These are phyloP conservation scores for Entomortierella lignicola DNA, from an alignment of 192 early-diverging fungal species.

Conservation along the genomic window DNA sequence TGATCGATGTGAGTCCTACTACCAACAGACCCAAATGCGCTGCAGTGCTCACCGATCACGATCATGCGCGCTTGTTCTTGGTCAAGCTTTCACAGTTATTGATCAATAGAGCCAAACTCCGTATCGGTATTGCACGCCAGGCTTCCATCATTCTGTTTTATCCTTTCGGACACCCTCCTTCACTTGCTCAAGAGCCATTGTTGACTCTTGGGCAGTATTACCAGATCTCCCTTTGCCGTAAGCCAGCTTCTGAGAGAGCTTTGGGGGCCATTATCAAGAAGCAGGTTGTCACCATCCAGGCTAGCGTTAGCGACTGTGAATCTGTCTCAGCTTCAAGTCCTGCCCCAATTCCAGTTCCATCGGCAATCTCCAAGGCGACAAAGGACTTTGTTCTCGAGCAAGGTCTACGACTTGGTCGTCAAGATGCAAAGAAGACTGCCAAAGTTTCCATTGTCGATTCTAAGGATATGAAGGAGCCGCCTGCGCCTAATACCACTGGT, in stretches of 20 bases:
- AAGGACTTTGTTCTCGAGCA: constrained; percentile 1
- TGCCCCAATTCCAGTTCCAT: background rate
- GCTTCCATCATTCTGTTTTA: constrained; percentile 47
- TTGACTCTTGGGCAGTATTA: constrained; percentile 30
- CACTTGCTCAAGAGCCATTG: constrained; percentile 43
- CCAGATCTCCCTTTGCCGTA: constrained; percentile 51
- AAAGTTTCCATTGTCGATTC: background rate
- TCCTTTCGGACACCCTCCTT: constrained; percentile 52
- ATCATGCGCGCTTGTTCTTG: constrained; percentile 28
- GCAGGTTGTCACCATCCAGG: constrained; percentile 37
- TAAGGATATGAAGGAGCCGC: background rate
- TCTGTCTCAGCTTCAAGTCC: background rate
- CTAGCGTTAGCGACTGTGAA: constrained; percentile 9
- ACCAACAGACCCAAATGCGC: constrained; percentile 23
- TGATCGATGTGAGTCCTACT: constrained; percentile 47
- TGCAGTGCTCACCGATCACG: constrained; percentile 34
- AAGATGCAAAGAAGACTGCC: constrained; percentile 5
- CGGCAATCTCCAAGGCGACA: background rate
- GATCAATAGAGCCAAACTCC: constrained; percentile 24
- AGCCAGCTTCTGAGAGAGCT: constrained; percentile 46
- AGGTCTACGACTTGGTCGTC: background rate
- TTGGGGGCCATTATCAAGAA: constrained; percentile 46
- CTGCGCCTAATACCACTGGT: background rate
- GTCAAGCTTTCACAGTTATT: constrained; percentile 27
- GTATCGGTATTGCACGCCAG: constrained; percentile 33